Conservation (phyloP, 2,329 filamentous ascomycete species). For the Cadophora sp. region DNA sequence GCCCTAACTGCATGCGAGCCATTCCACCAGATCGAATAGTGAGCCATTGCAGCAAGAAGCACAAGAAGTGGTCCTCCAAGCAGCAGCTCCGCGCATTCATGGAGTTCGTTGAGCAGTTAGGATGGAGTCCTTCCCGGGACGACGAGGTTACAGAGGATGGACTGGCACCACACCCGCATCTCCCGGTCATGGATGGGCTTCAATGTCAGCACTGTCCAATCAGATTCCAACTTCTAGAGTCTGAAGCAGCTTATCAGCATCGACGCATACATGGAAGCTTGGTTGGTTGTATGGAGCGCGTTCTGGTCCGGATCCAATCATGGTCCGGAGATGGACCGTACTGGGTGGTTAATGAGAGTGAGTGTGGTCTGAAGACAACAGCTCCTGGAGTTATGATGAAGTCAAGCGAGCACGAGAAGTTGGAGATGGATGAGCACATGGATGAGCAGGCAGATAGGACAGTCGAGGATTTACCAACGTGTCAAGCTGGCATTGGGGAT, state of each 20-base stretch:
- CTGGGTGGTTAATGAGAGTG: not conserved
- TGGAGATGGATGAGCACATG: too few relatives aligned
- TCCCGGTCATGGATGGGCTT: too few relatives aligned
- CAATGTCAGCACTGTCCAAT: too few relatives aligned
- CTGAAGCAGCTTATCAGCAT: too few relatives aligned
- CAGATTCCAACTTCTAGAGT: too few relatives aligned
- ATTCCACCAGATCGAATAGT: not conserved
- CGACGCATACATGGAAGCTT: too few relatives aligned
- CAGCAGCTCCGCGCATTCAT: not conserved
- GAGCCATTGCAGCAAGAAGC: not conserved
- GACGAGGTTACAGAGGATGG: not conserved
- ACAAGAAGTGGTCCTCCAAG: not conserved
- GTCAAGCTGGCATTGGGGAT: too few relatives aligned
- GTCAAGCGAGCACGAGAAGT: too few relatives aligned
- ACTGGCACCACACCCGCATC: too few relatives aligned
- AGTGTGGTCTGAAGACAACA: not conserved
- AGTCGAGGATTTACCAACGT: too few relatives aligned
- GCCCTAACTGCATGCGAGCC: not conserved
- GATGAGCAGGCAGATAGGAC: too few relatives aligned
- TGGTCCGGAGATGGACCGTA: not conserved
- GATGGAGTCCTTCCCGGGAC: not conserved
- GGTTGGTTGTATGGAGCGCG: too few relatives aligned
- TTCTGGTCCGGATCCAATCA: not conserved
- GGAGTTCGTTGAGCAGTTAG: not conserved
- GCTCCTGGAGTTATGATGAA: not conserved